phyloP scores from a whole-genome alignment of 768 basidiomycete species.

The Grammothele lineata region DNA sequence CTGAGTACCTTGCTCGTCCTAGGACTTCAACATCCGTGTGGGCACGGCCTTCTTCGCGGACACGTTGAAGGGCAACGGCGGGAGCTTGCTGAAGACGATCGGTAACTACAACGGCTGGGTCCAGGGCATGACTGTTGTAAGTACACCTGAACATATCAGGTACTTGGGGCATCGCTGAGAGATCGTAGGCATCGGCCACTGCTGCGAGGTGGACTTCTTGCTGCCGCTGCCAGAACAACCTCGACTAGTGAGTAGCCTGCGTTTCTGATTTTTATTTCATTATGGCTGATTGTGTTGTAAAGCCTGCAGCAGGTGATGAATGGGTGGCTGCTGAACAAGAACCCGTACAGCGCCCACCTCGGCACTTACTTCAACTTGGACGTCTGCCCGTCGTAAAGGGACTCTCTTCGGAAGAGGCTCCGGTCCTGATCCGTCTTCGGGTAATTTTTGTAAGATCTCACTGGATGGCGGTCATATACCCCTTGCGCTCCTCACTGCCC shows the following conservation, averaged over 20 bases:
- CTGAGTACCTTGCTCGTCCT: background rate
- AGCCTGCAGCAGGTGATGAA: slow-evolving; percentile 71
- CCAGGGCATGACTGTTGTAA: slow-evolving; percentile 52
- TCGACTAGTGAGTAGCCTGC: slow-evolving; percentile 67
- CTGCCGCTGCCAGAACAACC: slow-evolving; percentile 77
- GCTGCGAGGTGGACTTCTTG: slow-evolving; percentile 49
- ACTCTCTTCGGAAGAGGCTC: too few species aligned
- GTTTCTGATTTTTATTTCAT: background rate
- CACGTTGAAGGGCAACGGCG: slow-evolving; percentile 43
- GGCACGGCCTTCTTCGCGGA: slow-evolving; percentile 57
- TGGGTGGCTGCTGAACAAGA: slow-evolving; percentile 61
- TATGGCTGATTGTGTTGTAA: slow-evolving; percentile 6
- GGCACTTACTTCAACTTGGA: slow-evolving; percentile 69
- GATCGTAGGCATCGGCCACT: slow-evolving; percentile 46
- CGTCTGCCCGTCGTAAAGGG: slow-evolving; percentile 26
- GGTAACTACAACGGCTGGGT: slow-evolving; percentile 80
- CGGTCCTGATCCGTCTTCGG: background rate
- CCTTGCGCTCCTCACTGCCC: background rate
- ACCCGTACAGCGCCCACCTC: slow-evolving; percentile 48
- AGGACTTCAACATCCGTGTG: slow-evolving; percentile 72
- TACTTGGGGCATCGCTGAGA: background rate
- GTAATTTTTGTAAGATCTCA: background rate
- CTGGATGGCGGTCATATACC: slow-evolving; percentile 1
- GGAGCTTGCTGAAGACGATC: slow-evolving; percentile 52
- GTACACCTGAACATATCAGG: slow-evolving; percentile 17